phyloP scores from a whole-genome alignment of 2,329 filamentous ascomycete species.

The Passalora sequoiae region DNA sequence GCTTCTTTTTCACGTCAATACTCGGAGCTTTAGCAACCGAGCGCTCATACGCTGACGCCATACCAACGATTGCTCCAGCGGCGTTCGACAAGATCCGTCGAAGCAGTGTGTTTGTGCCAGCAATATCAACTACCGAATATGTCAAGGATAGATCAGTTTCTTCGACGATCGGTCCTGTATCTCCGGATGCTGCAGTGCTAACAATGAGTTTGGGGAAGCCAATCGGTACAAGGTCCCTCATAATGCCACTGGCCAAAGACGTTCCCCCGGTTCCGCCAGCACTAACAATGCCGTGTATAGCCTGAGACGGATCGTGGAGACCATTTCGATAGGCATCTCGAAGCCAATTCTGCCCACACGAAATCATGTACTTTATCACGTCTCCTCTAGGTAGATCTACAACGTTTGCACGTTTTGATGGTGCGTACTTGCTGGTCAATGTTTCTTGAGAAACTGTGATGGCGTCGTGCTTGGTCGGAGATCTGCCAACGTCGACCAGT shows the following conservation, averaged over 20 bases:
- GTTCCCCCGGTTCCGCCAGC: constrained; percentile 61
- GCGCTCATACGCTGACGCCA: constrained; percentile 46
- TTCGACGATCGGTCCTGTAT: constrained; percentile 59
- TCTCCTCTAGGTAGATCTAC: constrained; percentile 46
- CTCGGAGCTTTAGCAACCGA: constrained; percentile 5
- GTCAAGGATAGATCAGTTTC: constrained; percentile 66
- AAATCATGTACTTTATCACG: constrained; percentile 54
- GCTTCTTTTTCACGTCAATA: constrained; percentile 35
- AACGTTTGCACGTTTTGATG: constrained; percentile 26
- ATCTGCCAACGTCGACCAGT: constrained; percentile 54
- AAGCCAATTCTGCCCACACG: constrained; percentile 46
- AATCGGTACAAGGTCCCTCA: constrained; percentile 57
- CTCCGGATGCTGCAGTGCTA: constrained; percentile 63
- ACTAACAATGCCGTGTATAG: constrained; percentile 48
- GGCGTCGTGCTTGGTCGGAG: constrained; percentile 36
- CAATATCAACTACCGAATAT: constrained; percentile 67
- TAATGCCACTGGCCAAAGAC: constrained; percentile 54
- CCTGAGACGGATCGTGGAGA: constrained; percentile 15
- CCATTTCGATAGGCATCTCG: constrained; percentile 22
- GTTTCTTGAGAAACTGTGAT: constrained; percentile 47
- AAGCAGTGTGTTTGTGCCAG: constrained; percentile 59
- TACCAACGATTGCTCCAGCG: constrained; percentile 55
- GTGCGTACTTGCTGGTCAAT: constrained; percentile 37
- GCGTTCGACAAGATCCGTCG: constrained; percentile 58
- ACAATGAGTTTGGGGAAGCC: constrained; percentile 67